Evolutionary conservation across 148 eudicot genomes (phyloP).

Genomic region (Chenopodium berlandieri): DNA sequence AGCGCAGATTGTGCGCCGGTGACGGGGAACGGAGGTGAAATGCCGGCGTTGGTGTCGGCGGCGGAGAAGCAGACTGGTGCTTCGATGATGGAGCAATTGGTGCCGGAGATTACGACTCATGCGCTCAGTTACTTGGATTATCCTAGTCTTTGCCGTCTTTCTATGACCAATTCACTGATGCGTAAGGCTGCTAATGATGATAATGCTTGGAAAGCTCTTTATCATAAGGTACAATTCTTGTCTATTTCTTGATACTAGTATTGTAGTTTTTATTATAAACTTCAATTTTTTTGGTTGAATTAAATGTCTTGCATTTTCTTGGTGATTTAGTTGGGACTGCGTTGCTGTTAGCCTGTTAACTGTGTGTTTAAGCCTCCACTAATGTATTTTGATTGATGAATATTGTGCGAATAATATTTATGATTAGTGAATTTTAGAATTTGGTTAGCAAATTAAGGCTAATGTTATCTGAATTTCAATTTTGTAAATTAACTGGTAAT

Average conservation of each 20-base stretch:
- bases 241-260: too few relatives aligned
- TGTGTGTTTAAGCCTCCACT: neutral
- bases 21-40: slow-evolving; percentile 34
- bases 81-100: slow-evolving; percentile 97
- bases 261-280: neutral
- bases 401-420: neutral
- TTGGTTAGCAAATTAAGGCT: neutral
- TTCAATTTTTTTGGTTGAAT: neutral
- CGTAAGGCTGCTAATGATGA: slow-evolving; percentile 96
- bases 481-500: too few relatives aligned
- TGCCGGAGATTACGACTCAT: slow-evolving; percentile 92
- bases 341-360: neutral
- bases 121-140: slow-evolving; percentile 90
- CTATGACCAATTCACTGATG: slow-evolving; percentile 93
- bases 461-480: neutral
- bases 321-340: neutral
- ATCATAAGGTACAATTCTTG: slow-evolving; percentile 59
- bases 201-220: slow-evolving; percentile 94
- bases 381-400: neutral
- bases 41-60: slow-evolving; percentile 40
- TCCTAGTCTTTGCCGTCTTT: slow-evolving; percentile 80
- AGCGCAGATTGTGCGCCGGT: slow-evolving; percentile 20
- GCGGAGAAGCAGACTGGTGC: slow-evolving; percentile 60
- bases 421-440: neutral
- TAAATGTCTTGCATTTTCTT: neutral